Percentiles rank a stretch among this genome's conserved stretches.
Evolutionary conservation across 495 filamentous ascomycete species (phyloP).

Genomic region (Penicillium paxilli): DNA sequence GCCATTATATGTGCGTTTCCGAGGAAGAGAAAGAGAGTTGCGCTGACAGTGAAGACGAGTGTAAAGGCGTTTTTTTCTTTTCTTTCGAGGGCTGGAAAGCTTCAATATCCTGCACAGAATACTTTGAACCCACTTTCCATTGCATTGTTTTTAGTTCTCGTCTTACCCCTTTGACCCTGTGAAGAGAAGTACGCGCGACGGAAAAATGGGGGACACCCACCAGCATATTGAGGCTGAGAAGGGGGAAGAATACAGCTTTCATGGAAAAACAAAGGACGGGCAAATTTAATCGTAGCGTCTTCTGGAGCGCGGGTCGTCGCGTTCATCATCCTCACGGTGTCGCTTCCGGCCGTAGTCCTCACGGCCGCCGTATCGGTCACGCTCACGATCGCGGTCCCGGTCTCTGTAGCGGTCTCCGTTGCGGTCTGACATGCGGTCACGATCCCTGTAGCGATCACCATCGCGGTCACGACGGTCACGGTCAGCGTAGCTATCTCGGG

Average conservation of each 20-base stretch:
- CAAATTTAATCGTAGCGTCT: constrained; percentile 59
- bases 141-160: constrained; percentile 4
- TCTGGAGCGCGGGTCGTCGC: constrained; percentile 78
- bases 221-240: constrained; percentile 41
- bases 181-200: constrained; percentile 52
- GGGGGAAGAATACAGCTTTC: constrained; percentile 17
- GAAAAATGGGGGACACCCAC: constrained; percentile 50
- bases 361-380: constrained; percentile 15
- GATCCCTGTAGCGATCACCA: constrained; percentile 55
- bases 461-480: constrained; percentile 61
- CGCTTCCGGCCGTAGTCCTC: constrained; percentile 18
- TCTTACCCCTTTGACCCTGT: constrained; percentile 61
- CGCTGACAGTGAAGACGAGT: constrained; percentile 2
- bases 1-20: constrained; percentile 9
- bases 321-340: constrained; percentile 57
- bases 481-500: constrained; percentile 47
- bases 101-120: constrained; percentile 5
- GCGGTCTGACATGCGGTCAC: constrained; percentile 34
- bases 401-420: constrained; percentile 37
- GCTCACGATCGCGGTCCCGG: constrained; percentile 33
- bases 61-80: background rate
- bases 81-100: background rate
- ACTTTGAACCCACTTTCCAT: constrained; percentile 7
- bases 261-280: constrained; percentile 19
- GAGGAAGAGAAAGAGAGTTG: constrained; percentile 1